Evolutionary conservation across 768 basidiomycete species (phyloP).

Genomic region (Phlegmacium glaucopus): DNA sequence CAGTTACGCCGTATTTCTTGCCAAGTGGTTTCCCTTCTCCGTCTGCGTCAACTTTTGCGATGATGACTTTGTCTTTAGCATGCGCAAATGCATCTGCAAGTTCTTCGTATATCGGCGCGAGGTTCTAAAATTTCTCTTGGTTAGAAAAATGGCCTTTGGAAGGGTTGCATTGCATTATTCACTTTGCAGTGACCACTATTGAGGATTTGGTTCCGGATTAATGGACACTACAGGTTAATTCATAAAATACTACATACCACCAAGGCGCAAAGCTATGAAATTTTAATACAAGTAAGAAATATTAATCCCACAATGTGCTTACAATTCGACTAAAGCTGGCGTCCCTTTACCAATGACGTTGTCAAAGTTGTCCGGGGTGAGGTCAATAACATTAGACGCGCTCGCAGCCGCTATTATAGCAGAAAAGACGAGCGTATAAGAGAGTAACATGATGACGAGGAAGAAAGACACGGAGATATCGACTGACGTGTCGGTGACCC

Average conservation of each 20-base stretch:
- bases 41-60: constrained; percentile 94
- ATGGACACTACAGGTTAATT: neutral
- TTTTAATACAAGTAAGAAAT: constrained; percentile 4
- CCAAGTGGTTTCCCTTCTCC: constrained; percentile 79
- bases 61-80: constrained; percentile 76
- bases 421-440: constrained; percentile 52
- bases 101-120: constrained; percentile 86
- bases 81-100: constrained; percentile 84
- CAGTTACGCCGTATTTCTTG: constrained; percentile 73
- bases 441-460: constrained; percentile 53
- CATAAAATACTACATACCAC: constrained; percentile 55
- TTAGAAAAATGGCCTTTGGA: neutral
- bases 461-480: constrained; percentile 17
- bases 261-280: constrained; percentile 74
- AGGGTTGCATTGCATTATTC: constrained; percentile 8
- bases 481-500: constrained; percentile 32
- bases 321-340: constrained; percentile 91
- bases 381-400: constrained; percentile 84
- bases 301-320: constrained; percentile 24
- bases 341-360: constrained; percentile 70
- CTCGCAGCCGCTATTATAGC: constrained; percentile 50
- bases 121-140: constrained; percentile 48
- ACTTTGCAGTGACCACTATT: constrained; percentile 86
- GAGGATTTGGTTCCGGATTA: constrained; percentile 4
- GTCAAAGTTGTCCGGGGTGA: constrained; percentile 75